phyloP scores from a whole-genome alignment of 257 asterid species.

The Ajuga chamaepitys region DNA sequence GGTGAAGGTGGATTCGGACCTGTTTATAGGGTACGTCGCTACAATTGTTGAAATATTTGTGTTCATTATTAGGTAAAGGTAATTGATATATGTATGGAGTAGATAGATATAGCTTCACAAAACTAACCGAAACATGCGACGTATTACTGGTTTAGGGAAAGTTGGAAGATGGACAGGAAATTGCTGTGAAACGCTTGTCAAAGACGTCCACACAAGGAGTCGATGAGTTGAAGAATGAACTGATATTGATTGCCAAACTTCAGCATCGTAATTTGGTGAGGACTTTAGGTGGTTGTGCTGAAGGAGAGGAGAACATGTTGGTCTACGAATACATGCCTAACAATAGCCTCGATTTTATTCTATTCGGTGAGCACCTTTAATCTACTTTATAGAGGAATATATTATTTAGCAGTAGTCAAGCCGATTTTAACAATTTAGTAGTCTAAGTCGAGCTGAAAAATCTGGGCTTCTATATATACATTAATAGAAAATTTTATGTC shows the following conservation, averaged over 20 bases:
- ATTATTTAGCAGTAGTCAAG: too few species aligned
- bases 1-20: neutral
- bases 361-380: neutral
- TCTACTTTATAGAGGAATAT: too few species aligned
- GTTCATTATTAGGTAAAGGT: too few species aligned
- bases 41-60: too few species aligned
- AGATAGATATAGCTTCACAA: too few species aligned
- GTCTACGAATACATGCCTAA: neutral
- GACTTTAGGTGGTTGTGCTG: neutral
- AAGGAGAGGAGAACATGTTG: conserved; percentile 1
- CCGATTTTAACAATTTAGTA: too few species aligned
- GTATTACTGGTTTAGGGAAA: too few species aligned
- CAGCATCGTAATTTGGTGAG: conserved; percentile 4
- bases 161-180: neutral
- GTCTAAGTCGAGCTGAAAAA: too few species aligned
- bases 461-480: too few species aligned
- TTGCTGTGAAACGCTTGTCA: conserved; percentile 4
- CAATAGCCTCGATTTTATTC: neutral
- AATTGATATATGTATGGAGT: too few species aligned
- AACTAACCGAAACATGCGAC: too few species aligned
- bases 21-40: neutral
- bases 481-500: too few species aligned
- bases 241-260: conserved; percentile 4
- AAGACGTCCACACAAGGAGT: neutral
- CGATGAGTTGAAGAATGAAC: neutral